phyloP scores from a whole-genome alignment of 148 eudicot genomes.

The Rhododendron vialii region DNA sequence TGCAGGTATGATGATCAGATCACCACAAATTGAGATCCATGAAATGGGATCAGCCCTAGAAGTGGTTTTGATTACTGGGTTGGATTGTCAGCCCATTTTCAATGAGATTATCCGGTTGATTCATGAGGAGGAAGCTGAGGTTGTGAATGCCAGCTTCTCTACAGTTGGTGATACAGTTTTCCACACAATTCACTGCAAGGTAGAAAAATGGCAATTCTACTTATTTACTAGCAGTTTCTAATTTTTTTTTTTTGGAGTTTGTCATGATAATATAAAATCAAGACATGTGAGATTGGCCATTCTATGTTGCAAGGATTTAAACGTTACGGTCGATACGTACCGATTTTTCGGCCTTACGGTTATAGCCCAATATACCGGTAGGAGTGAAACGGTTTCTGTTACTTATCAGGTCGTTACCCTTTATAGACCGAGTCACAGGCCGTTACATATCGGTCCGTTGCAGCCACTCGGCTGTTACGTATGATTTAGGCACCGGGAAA shows the following conservation, averaged over 20 bases:
- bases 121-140: conserved; percentile 58
- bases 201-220: conserved; percentile 3
- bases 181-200: conserved; percentile 74
- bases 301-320: too few relatives aligned
- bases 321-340: too few relatives aligned
- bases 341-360: too few relatives aligned
- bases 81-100: conserved; percentile 56
- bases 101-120: conserved; percentile 43
- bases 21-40: conserved; percentile 53
- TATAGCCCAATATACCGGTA: too few relatives aligned
- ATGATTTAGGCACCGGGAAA: too few relatives aligned
- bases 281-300: not conserved
- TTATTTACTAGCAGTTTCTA: not conserved
- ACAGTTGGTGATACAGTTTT: conserved; percentile 39
- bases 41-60: conserved; percentile 39
- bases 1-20: not conserved
- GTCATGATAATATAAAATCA: not conserved
- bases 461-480: too few relatives aligned
- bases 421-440: too few relatives aligned
- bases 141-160: conserved; percentile 52
- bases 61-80: conserved; percentile 44
- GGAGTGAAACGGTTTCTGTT: too few relatives aligned
- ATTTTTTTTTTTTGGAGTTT: not conserved
- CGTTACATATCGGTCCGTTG: too few relatives aligned
- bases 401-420: too few relatives aligned